Evolutionary conservation across 768 basidiomycete genomes (phyloP), one percentile per base, ranked within the genome.

Genomic region (Leccinum fibrillosum): DNA sequence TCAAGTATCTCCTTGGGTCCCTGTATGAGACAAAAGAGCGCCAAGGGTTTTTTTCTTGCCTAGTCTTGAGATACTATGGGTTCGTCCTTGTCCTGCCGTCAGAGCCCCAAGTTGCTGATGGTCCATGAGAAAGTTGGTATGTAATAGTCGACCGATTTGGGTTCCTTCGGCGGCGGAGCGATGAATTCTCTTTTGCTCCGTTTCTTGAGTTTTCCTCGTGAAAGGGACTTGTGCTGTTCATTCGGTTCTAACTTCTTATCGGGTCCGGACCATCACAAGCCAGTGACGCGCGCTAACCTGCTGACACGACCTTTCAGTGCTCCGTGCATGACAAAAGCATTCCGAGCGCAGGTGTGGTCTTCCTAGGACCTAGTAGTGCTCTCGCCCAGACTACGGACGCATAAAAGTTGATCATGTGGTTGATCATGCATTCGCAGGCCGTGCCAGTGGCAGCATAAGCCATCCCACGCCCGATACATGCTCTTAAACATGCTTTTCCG

Each of bases 401-500:
- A 57, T 58, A 61, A 53, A 60, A 59, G 51, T 49, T 35, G 50
- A 64, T 65, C 62, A 56, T 70, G 61, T 58, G 63, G 57, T 55
- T 8, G 39, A 35, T 55, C 30, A 54, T 26, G 12, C 26, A 26
- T 63, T 57, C 60, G 48, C 63, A 57, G 50, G 67, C 55, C 56
- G 57, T 52, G 35, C 26, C 53, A 50, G 10, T 53, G 35, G 26
- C 54, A 54, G 19, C 34, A 19, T 54, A 54, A 51, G 10, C 48
- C 63, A 32, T 71, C 69, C 64, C 69, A 71, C 69, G 71, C 66
- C 59, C 49, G 39, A 54, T 45, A 21, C 66, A 21, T 45, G 55
- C 57, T 49, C 55, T 55, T 49, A 15, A 15, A 35, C 51, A 30
- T 25, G 48, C 25, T 1, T 51, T 25, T 34, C 17, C 11, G 21